phyloP scores from a whole-genome alignment of 2,329 filamentous ascomycete species.

The Lasiodiplodia theobromae region DNA sequence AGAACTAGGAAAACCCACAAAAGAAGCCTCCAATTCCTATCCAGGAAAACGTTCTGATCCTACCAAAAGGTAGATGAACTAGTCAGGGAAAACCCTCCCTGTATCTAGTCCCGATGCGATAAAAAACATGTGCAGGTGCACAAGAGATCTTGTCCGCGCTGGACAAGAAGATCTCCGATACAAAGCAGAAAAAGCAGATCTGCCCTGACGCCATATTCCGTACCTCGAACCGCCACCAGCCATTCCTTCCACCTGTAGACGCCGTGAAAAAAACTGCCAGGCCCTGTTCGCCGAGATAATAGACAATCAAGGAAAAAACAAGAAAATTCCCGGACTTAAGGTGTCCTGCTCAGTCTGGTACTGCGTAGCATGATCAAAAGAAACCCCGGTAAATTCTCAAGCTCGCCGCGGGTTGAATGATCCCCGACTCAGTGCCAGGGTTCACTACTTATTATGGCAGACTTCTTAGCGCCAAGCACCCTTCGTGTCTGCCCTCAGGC shows the following conservation, averaged over 20 bases:
- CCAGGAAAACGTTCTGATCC: not conserved
- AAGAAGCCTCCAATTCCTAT: slow-evolving; percentile 5
- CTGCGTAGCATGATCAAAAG: slow-evolving; percentile 5
- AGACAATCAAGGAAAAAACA: not conserved
- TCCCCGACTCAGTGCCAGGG: not conserved
- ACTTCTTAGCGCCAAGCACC: slow-evolving; percentile 30
- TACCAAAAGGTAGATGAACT: slow-evolving; percentile 2
- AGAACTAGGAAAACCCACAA: not conserved
- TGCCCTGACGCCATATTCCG: slow-evolving; percentile 4
- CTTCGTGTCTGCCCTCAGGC: slow-evolving; percentile 30
- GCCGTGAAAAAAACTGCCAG: not conserved
- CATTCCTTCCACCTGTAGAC: not conserved
- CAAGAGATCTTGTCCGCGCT: not conserved
- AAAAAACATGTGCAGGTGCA: not conserved
- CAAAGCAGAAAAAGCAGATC: slow-evolving; percentile 7
- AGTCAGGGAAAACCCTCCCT: not conserved
- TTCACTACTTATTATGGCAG: not conserved
- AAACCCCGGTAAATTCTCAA: not conserved
- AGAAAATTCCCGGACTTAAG: not conserved
- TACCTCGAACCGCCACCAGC: not conserved
- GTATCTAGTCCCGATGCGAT: not conserved
- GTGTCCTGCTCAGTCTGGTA: not conserved
- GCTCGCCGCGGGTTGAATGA: not conserved
- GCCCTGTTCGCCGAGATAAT: not conserved
- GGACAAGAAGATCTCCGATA: slow-evolving; percentile 3